Evolutionary conservation across 768 basidiomycete genomes (phyloP).

Genomic region (Saitozyma sp.): DNA sequence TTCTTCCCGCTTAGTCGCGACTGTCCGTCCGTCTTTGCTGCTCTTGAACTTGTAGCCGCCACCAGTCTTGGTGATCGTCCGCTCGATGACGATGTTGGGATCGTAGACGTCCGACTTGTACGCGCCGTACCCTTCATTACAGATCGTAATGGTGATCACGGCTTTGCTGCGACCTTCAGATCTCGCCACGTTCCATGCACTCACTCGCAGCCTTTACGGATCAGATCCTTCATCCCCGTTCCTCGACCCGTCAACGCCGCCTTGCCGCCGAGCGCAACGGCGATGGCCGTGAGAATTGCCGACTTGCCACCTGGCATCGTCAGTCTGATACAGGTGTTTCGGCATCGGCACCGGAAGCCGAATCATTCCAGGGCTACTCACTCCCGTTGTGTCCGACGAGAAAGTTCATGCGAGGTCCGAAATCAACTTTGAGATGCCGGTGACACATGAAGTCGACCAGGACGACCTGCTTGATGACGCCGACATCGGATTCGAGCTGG

Average conservation of each 20-base stretch:
- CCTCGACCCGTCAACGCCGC: conserved; percentile 88
- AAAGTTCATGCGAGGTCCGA: conserved; percentile 94
- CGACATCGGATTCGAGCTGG: conserved; percentile 78
- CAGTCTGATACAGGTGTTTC: conserved; percentile 20
- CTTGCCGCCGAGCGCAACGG: conserved; percentile 90
- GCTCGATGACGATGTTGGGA: conserved; percentile 77
- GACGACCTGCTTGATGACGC: conserved; percentile 69
- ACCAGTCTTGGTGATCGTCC: conserved; percentile 75
- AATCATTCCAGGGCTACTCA: conserved; percentile 54
- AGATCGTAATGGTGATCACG: conserved; percentile 75
- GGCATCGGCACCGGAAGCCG: conserved; percentile 14
- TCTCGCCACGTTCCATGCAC: conserved; percentile 31
- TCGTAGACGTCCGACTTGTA: conserved; percentile 78
- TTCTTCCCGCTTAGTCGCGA: conserved; percentile 77
- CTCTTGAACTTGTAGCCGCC: conserved; percentile 79
- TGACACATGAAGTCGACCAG: conserved; percentile 95
- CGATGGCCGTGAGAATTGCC: conserved; percentile 87
- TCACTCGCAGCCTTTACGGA: conserved; percentile 78
- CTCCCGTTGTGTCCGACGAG: conserved; percentile 96
- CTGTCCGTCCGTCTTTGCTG: conserved; percentile 60
- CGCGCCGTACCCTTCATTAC: conserved; percentile 89
- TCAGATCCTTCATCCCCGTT: conserved; percentile 76
- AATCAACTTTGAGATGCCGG: conserved; percentile 73
- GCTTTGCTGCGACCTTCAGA: conserved; percentile 57
- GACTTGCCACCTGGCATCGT: conserved; percentile 80